Conservation (phyloP, 345 rosid genomes). For the Kandelia obovata region DNA sequence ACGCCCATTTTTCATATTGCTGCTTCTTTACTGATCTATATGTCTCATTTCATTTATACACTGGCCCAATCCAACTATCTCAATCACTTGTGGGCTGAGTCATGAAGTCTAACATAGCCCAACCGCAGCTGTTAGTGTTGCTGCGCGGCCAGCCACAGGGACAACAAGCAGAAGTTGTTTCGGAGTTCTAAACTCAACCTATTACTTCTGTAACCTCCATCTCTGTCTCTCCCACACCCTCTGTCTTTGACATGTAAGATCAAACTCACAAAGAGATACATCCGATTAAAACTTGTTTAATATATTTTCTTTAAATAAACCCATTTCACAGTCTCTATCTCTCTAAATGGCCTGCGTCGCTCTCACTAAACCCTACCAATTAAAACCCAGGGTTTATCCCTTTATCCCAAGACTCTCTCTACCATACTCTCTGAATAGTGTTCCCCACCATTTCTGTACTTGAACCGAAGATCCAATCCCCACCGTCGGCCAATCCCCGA, state of each 20-base stretch:
- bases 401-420: conserved; percentile 31
- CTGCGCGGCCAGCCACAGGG: too few species aligned
- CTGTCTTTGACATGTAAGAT: too few species aligned
- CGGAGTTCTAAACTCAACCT: neutral
- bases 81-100: too few species aligned
- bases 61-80: too few species aligned
- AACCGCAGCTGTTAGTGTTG: too few species aligned
- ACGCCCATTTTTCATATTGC: too few species aligned
- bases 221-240: neutral
- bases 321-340: neutral
- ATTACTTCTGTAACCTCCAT: neutral
- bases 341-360: neutral
- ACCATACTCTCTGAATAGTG: neutral
- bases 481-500: conserved; percentile 25
- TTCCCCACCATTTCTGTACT: neutral
- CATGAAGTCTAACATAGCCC: too few species aligned
- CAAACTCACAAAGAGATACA: neutral
- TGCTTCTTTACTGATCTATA: too few species aligned
- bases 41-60: too few species aligned
- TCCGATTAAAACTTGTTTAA: neutral
- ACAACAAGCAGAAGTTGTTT: neutral
- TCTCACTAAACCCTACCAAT: neutral
- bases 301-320: neutral
- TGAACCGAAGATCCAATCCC: neutral
- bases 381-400: conserved; percentile 31